Evolutionary conservation across 495 filamentous ascomycete genomes (phyloP), one percentile per base, ranked within the genome.

Genomic region (Neurospora sp.): DNA sequence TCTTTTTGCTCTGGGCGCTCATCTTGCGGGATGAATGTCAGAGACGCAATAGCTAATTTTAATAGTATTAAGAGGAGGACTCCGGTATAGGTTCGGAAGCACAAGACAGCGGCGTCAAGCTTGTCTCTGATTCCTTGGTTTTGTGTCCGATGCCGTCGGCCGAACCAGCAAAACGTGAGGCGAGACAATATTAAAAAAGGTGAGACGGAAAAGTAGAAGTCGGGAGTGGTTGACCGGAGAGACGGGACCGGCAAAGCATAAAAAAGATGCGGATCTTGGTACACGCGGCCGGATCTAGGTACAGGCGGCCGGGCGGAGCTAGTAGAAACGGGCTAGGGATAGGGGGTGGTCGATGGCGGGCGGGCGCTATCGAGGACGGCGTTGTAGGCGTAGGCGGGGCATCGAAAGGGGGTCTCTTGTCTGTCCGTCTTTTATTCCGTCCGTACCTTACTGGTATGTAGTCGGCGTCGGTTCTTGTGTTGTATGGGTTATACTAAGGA

Each of bases 1-100:
- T 81, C 59, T 78, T 73, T 72, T 77, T 73, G 70, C 69, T 75
- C 27, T 73, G 74, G 10, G 77, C 73, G 48, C 73, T 78, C 76
- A 76, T 76, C 37, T 42, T 74, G 72, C 42, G 35, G 71, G 40
- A 22, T 65, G 69, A 45, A 35, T 31, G 8, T 17, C 27, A 40
- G 39, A 59, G 35, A 37, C 53, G 53, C 14, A 37, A 35, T 65
- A 35, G 14, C 27, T 65, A 35, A 16, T 65, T 8, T 14, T 65
- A 65, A 3, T 35, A 35, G 22, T 61, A 61, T 61, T 61, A 61
- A 61, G 53, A 6, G 53, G 6, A 4, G 48, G 7, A 27, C 27
- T 65, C 27, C 53, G 27, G 27, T 31, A 14, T 35, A 65, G 31
- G 14, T 65, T 65, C 27, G 53, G 53, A 65, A 65, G 53, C 22